Evolutionary conservation across 2,329 filamentous ascomycete genomes (phyloP).

Genomic region (Exophiala lecanii-corni): DNA sequence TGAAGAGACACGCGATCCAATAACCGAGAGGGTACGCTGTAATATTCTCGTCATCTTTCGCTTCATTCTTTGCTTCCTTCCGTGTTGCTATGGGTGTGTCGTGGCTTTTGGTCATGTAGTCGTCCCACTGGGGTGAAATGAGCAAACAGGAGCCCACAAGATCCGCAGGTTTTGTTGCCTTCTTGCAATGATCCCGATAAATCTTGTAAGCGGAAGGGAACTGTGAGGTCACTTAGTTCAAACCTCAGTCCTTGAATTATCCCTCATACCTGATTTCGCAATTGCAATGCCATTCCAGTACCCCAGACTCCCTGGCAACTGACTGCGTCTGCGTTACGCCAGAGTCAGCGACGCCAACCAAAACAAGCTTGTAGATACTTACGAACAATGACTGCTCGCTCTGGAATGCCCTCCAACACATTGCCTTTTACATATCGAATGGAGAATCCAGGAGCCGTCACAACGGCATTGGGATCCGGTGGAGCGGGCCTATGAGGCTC

Average conservation of each 20-base stretch:
- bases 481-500: not conserved
- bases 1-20: conserved; percentile 59
- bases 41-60: not conserved
- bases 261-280: conserved; percentile 39
- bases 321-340: conserved; percentile 54
- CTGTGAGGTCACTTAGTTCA: too few species aligned
- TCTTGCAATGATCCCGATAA: conserved; percentile 47
- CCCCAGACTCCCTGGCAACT: conserved; percentile 57
- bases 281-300: conserved; percentile 52
- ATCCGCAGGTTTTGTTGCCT: conserved; percentile 16
- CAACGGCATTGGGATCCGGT: not conserved
- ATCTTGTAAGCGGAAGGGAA: conserved; percentile 49
- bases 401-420: conserved; percentile 51
- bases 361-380: conserved; percentile 20
- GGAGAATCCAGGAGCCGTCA: conserved; percentile 6
- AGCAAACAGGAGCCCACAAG: conserved; percentile 46
- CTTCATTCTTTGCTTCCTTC: conserved; percentile 2
- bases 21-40: not conserved
- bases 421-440: conserved; percentile 28
- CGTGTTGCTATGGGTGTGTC: not conserved
- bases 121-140: conserved; percentile 46
- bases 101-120: conserved; percentile 20
- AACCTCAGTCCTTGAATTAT: too few species aligned
- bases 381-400: conserved; percentile 49
- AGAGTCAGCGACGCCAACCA: too few species aligned